Evolutionary conservation across 345 rosid species (phyloP).

Genomic region (Populus simonii): DNA sequence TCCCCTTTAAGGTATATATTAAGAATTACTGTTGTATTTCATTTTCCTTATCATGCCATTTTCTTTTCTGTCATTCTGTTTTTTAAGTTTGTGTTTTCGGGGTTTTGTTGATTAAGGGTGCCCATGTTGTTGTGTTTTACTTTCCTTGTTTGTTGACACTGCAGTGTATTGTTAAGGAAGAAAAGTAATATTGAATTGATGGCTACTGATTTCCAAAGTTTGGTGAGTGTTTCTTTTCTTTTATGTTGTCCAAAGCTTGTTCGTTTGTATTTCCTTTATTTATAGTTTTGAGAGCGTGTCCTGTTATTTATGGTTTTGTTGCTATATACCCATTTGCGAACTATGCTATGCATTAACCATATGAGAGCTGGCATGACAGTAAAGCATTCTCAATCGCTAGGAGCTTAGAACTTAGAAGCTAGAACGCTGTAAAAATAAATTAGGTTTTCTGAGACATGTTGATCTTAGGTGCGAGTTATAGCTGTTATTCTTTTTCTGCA

Average conservation of each 20-base stretch:
- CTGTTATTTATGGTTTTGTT: not conserved
- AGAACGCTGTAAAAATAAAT: not conserved
- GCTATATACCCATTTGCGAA: too few relatives aligned
- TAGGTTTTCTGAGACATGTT: not conserved
- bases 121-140: not conserved
- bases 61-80: not conserved
- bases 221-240: constrained; percentile 42
- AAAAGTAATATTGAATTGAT: constrained; percentile 58
- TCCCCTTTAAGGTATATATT: constrained; percentile 59
- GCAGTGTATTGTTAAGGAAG: constrained; percentile 76
- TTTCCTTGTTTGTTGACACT: not conserved
- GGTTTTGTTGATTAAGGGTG: not conserved
- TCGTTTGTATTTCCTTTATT: not conserved
- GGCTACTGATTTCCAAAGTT: constrained; percentile 62
- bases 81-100: not conserved
- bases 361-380: too few relatives aligned
- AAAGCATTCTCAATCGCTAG: not conserved
- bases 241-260: not conserved
- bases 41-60: not conserved
- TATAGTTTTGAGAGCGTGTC: not conserved
- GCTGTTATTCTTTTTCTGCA: not conserved
- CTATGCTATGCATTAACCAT: too few relatives aligned
- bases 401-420: too few relatives aligned
- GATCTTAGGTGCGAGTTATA: not conserved
- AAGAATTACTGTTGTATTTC: too few relatives aligned